These are phyloP conservation scores for Davidsoniella australis DNA, from an alignment of 2,329 filamentous ascomycete species.

Conservation along the genomic window DNA sequence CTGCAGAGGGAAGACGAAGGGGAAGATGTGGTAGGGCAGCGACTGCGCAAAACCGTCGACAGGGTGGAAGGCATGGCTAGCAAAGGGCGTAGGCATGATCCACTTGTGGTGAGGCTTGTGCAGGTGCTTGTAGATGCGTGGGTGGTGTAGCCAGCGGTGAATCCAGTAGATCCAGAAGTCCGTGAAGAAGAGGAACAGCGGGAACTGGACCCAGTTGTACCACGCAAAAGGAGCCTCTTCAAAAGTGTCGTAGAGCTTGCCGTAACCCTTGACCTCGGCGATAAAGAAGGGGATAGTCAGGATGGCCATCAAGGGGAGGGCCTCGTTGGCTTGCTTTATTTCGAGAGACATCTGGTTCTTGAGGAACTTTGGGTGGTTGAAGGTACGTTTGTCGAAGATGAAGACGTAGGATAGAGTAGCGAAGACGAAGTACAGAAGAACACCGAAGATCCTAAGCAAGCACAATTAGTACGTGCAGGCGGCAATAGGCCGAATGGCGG, in stretches of 20 bases:
- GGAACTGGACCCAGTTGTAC: constrained; percentile 74
- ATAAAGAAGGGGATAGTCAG: constrained; percentile 71
- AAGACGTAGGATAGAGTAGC: constrained; percentile 71
- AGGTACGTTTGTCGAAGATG: constrained; percentile 79
- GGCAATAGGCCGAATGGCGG: not conserved
- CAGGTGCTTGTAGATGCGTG: constrained; percentile 59
- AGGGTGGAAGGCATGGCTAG: constrained; percentile 87
- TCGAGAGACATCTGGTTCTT: constrained; percentile 83
- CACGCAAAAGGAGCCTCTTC: constrained; percentile 57
- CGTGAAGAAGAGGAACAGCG: constrained; percentile 80
- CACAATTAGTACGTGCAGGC: constrained; percentile 5
- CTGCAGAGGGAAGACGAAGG: constrained; percentile 81
- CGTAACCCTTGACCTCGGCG: constrained; percentile 66
- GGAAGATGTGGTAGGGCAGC: constrained; percentile 82
- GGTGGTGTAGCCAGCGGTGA: constrained; percentile 71
- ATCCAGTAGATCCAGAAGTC: constrained; percentile 87
- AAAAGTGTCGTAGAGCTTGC: constrained; percentile 71
- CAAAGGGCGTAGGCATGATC: constrained; percentile 95
- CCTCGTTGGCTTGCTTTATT: constrained; percentile 58
- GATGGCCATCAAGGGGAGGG: constrained; percentile 69
- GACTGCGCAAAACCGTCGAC: constrained; percentile 81
- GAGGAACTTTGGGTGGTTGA: constrained; percentile 83
- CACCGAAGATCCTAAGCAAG: constrained; percentile 57
- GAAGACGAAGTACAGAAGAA: constrained; percentile 70
- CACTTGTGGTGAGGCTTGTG: constrained; percentile 99